A percentile compares a stretch with the other conserved stretches of the same genome.
phyloP scores from a whole-genome alignment of 208 protist species.

The Acanthamoeba pearcei region DNA sequence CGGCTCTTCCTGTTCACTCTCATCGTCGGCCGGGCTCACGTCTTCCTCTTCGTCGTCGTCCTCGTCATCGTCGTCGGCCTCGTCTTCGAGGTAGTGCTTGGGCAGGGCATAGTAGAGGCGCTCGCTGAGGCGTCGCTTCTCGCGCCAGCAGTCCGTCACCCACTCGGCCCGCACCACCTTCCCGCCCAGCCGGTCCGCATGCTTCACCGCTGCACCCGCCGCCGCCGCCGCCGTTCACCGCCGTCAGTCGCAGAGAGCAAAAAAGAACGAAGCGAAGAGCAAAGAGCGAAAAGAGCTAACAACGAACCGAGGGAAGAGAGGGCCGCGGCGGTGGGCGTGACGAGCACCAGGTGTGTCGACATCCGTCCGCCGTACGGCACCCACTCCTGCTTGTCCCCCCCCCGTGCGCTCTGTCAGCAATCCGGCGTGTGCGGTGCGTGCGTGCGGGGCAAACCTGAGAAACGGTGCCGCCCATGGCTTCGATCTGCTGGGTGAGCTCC shows the following conservation, averaged over 20 bases:
- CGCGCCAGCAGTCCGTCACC: slow-evolving; percentile 29
- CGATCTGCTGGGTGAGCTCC: neutral
- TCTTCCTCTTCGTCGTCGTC: slow-evolving; percentile 14
- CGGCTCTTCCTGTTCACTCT: neutral
- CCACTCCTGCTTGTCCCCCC: too few species aligned
- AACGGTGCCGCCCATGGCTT: slow-evolving; percentile 10
- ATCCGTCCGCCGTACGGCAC: neutral
- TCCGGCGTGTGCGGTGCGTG: neutral
- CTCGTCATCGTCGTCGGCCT: neutral
- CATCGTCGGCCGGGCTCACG: neutral
- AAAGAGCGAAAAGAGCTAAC: too few species aligned
- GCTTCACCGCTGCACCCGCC: neutral
- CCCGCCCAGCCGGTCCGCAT: slow-evolving; percentile 14
- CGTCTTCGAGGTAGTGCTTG: slow-evolving; percentile 28
- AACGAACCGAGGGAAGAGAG: neutral
- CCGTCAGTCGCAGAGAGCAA: too few species aligned
- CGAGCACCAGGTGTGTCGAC: slow-evolving; percentile 29
- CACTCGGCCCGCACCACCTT: neutral
- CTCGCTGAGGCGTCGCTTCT: slow-evolving; percentile 25
- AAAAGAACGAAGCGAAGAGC: neutral
- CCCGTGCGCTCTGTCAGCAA: neutral
- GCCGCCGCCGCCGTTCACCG: neutral
- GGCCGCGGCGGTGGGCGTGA: neutral
- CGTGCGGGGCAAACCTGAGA: neutral
- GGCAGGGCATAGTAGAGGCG: slow-evolving; percentile 16